phyloP scores from a whole-genome alignment of 495 filamentous ascomycete species.

The Parathielavia hyrcaniae region DNA sequence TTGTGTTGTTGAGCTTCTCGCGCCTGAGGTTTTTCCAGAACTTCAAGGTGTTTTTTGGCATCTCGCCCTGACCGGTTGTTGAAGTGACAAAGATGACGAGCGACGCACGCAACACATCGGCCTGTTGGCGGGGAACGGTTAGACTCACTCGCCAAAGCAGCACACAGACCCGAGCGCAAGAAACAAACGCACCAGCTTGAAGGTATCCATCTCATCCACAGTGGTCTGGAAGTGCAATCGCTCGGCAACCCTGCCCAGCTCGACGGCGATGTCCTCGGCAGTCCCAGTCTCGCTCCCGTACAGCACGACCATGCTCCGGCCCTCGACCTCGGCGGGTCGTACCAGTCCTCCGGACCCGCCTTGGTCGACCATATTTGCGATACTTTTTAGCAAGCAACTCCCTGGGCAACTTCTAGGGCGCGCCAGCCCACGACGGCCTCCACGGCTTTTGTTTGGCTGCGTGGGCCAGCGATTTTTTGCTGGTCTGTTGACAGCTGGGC shows the following conservation, averaged over 20 bases:
- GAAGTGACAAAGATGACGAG: constrained; percentile 75
- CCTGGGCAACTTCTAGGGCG: not conserved
- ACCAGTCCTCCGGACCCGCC: not conserved
- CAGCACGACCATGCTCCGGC: constrained; percentile 65
- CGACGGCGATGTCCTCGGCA: constrained; percentile 78
- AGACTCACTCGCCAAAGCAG: not conserved
- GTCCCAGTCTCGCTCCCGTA: constrained; percentile 96
- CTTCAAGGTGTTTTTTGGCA: constrained; percentile 68
- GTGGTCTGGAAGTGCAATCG: constrained; percentile 69
- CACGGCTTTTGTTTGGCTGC: too few species aligned
- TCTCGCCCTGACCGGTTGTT: constrained; percentile 90
- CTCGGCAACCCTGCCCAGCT: constrained; percentile 65
- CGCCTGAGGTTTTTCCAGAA: constrained; percentile 85
- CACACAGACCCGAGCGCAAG: constrained; percentile 21
- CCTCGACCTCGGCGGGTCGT: constrained; percentile 22
- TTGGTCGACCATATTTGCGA: constrained; percentile 15
- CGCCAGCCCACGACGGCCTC: not conserved
- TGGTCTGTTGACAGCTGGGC: too few species aligned
- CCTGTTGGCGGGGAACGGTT: constrained; percentile 26
- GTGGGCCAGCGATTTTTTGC: too few species aligned
- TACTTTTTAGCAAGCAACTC: not conserved
- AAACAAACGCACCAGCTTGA: constrained; percentile 60
- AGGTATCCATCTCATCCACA: constrained; percentile 67
- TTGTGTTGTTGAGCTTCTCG: constrained; percentile 64
- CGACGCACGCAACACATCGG: constrained; percentile 44